phyloP scores from a whole-genome alignment of 2,329 filamentous ascomycete species.

The Colletotrichum lentis region DNA sequence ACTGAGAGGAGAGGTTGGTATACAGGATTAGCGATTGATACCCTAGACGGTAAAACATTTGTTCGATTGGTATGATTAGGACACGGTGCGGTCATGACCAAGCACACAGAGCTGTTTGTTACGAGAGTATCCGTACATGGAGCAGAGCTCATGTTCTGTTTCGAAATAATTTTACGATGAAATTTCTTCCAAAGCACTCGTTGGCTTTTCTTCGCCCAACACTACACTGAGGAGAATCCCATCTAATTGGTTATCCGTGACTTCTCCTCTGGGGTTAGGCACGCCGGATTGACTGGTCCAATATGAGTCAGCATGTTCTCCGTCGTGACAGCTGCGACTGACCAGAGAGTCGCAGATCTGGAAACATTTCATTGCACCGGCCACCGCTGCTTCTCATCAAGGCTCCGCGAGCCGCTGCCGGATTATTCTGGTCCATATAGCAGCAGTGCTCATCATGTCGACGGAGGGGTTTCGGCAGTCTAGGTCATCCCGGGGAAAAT shows the following conservation, averaged over 20 bases:
- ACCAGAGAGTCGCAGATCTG: too few species aligned
- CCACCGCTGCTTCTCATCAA: too few species aligned
- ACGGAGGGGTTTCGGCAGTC: too few species aligned
- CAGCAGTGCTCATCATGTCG: too few species aligned
- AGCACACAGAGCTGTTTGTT: slow-evolving; percentile 9
- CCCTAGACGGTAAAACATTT: slow-evolving; percentile 26
- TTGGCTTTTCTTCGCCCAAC: neutral
- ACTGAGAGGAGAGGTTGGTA: slow-evolving; percentile 13
- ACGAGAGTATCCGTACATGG: neutral
- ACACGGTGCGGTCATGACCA: slow-evolving; percentile 6
- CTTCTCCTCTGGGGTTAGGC: too few species aligned
- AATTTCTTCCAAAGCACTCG: neutral
- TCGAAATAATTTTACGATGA: neutral
- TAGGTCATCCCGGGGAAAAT: too few species aligned
- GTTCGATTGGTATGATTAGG: slow-evolving; percentile 12
- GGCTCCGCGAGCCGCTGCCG: too few species aligned
- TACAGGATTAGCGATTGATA: slow-evolving; percentile 36
- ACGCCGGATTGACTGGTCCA: too few species aligned
- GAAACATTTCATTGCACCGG: too few species aligned
- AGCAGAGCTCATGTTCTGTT: neutral
- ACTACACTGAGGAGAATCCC: neutral
- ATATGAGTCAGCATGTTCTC: too few species aligned
- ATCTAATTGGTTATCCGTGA: neutral
- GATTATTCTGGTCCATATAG: too few species aligned
- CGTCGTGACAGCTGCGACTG: too few species aligned